These are phyloP conservation scores for Metarhizium humberi DNA, from an alignment of 2,329 filamentous ascomycete genomes.

Conservation along the genomic window DNA sequence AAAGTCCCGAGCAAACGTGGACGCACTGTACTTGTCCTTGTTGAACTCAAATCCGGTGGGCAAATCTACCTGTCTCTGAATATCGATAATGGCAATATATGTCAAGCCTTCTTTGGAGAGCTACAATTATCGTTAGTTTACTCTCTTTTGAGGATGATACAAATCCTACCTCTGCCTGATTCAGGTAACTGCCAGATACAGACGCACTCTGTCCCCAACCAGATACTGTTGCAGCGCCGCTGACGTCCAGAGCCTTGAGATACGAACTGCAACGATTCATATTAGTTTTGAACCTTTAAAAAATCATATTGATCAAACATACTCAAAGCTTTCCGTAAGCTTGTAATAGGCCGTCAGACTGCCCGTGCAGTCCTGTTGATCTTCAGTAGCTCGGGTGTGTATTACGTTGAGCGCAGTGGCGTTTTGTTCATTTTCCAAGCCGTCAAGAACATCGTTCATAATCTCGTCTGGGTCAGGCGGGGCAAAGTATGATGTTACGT, in stretches of 20 bases:
- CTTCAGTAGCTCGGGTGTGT: too few relatives aligned
- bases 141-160: too few relatives aligned
- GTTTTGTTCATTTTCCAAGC: too few relatives aligned
- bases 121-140: not conserved
- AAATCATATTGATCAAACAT: too few relatives aligned
- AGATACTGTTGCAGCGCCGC: not conserved
- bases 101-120: not conserved
- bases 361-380: too few relatives aligned
- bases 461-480: not conserved
- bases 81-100: not conserved
- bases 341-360: too few relatives aligned
- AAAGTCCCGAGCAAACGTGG: not conserved
- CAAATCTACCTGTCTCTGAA: not conserved
- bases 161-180: not conserved
- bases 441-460: not conserved
- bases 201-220: conserved; percentile 1
- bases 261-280: not conserved
- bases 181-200: not conserved
- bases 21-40: not conserved
- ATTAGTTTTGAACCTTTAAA: not conserved
- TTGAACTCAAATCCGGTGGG: not conserved
- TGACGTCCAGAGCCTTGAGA: not conserved
- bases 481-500: not conserved
- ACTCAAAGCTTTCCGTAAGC: too few relatives aligned
- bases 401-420: too few relatives aligned